Conservation (phyloP, 2,329 filamentous ascomycete genomes). For the Cadophora malorum region DNA sequence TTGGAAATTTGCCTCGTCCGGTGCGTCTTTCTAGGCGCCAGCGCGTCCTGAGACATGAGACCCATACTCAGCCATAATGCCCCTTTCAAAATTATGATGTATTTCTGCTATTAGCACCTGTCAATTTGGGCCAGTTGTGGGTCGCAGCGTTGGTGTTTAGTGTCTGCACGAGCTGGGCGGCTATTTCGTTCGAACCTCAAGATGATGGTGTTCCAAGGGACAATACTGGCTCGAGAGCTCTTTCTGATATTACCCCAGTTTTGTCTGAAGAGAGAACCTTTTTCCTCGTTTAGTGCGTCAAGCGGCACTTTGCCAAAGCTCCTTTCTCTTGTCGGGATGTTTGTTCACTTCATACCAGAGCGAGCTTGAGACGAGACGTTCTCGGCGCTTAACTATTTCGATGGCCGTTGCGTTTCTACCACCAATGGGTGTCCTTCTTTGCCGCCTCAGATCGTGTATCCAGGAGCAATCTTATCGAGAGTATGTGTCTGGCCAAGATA, state of each 20-base stretch:
- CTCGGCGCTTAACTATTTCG: no score
- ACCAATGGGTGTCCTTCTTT: neutral
- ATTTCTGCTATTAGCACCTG: neutral
- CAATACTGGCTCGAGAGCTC: no score
- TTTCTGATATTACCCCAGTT: no score
- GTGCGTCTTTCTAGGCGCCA: neutral
- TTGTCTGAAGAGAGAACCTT: no score
- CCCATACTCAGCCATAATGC: no score
- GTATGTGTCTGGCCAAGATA: neutral
- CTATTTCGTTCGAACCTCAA: neutral
- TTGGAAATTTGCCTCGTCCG: neutral
- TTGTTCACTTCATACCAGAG: no score
- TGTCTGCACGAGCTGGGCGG: conserved; percentile 6
- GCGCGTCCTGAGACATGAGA: neutral
- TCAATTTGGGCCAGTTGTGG: neutral
- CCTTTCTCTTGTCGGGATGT: neutral
- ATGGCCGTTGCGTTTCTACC: neutral
- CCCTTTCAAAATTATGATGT: neutral
- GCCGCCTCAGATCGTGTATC: neutral
- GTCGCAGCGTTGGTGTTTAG: conserved; percentile 6
- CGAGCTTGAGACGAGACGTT: neutral
- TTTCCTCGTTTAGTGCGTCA: no score
- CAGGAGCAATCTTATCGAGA: neutral
- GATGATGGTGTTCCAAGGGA: no score
- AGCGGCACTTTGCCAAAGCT: no score